Conservation (phyloP, 768 basidiomycete genomes). For the Lactarius deliciosus region DNA sequence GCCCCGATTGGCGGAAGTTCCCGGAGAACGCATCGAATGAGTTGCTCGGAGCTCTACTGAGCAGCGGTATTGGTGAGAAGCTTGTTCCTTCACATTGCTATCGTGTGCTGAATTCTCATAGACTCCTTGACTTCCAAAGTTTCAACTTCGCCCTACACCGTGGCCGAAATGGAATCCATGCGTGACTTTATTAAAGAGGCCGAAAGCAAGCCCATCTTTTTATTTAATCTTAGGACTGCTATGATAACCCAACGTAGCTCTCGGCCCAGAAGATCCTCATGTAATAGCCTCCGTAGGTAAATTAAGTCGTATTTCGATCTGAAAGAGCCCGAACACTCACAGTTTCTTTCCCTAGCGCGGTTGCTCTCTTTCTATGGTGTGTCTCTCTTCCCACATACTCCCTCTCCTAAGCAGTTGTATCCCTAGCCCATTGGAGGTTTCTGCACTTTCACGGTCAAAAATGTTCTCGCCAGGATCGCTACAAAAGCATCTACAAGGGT, state of each 20-base stretch:
- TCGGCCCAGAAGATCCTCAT: constrained; percentile 1
- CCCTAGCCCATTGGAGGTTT: constrained; percentile 16
- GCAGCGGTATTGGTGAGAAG: constrained; percentile 13
- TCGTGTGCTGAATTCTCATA: background rate
- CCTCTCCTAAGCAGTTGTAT: background rate
- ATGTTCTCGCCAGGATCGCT: constrained; percentile 10
- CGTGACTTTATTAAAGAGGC: constrained; percentile 11
- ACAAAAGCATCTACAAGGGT: constrained; percentile 13
- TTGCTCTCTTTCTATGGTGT: constrained; percentile 15
- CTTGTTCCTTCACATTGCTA: background rate
- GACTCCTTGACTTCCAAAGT: constrained; percentile 18
- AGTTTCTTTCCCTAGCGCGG: constrained; percentile 1
- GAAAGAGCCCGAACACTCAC: constrained; percentile 4
- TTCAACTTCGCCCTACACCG: constrained; percentile 18
- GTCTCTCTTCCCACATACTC: background rate
- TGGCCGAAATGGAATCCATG: constrained; percentile 14
- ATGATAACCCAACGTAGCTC: background rate
- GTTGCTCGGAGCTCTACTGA: constrained; percentile 7
- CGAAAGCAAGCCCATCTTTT: background rate
- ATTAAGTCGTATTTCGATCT: background rate
- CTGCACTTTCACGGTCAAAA: constrained; percentile 19
- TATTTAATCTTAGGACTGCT: background rate
- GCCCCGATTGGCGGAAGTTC: background rate
- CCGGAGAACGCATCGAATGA: constrained; percentile 3
- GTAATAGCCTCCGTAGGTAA: constrained; percentile 18